Evolutionary conservation across 192 early-diverging fungal genomes (phyloP).

Genomic region (Coemansia sp.): DNA sequence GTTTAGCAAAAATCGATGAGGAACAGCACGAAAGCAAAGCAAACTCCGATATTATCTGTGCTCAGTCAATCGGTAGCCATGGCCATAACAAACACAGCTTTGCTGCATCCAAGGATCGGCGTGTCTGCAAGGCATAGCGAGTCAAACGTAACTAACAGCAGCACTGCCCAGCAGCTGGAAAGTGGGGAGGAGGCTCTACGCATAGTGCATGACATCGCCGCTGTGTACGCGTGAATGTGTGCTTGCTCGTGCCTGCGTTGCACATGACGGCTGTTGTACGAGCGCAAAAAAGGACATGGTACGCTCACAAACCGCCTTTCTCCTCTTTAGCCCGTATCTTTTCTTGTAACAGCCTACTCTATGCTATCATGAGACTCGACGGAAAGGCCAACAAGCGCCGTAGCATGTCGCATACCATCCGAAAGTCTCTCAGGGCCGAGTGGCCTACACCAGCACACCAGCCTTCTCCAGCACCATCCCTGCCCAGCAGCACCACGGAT

Average conservation of each 20-base stretch:
- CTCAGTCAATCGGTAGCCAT: too few relatives aligned
- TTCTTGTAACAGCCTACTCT: neutral
- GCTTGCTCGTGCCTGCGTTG: neutral
- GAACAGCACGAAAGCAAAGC: neutral
- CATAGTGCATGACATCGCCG: neutral
- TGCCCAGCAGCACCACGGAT: neutral
- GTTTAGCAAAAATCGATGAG: neutral
- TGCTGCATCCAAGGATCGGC: neutral
- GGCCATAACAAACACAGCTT: neutral
- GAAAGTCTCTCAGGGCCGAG: slow-evolving; percentile 17
- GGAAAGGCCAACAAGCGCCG: slow-evolving; percentile 11
- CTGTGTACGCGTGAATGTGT: neutral
- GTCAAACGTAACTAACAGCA: neutral
- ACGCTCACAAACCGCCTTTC: neutral
- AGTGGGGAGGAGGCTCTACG: neutral
- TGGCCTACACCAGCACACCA: neutral
- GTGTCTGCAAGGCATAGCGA: neutral
- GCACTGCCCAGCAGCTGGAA: neutral
- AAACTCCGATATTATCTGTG: neutral
- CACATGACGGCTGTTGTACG: neutral
- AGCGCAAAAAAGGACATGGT: neutral
- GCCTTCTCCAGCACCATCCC: neutral
- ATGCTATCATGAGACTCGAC: neutral
- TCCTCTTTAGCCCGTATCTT: neutral
- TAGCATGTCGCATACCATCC: slow-evolving; percentile 13